Base-by-base conservation (phyloP, 805 yeast genomes). In the Kazachstania psychrophila region DNA sequence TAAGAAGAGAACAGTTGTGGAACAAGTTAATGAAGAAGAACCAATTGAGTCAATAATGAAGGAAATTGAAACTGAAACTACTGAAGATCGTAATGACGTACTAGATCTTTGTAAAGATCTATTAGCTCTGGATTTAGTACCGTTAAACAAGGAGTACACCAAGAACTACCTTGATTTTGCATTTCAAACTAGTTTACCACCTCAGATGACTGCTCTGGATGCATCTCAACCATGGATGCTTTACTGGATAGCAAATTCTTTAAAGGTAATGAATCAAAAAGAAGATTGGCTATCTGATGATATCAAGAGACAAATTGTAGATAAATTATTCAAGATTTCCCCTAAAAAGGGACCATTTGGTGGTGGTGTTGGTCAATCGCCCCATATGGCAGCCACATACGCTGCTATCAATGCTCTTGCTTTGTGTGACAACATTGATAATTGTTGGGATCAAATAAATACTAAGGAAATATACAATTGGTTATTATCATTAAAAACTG, bases 221-320 rank as follows among this genome's bases (percentile, higher is more conserved):
- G 92, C 96, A 0, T 82, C 92, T n/a, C 87, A 80, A 42, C 77
- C 95, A 0, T 92, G 97, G 97, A 62, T 89, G 51, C 40, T 83
- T 1, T 89, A 82, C 54, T 92, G 98, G 98, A 60, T 79, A 6
- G 53, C 72, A 31, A 86, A 85, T 52, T 66, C 78, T 0, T 47
- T 68, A 30, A 46, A 54, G 3, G 37, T 75, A 1, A 43, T 79
- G 20, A 69, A 69, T 1, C 58, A 33, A 1, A 6, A 5, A 3
- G 14, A 22, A 3, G 17, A 42, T 2, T 40, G 44, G 36, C 35
- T 64, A 1, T 39, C 44, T 2, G 47, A 41, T 15, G 55, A 49
- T 2, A 44, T 49, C n/a, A 60, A 58, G 33, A 38, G 39, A 20
- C 53, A 43, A 38, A 63, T 65, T 1, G 43, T 49, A 0, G 44